phyloP scores from a whole-genome alignment of 768 basidiomycete species.

The Dioszegia aurantiaca region DNA sequence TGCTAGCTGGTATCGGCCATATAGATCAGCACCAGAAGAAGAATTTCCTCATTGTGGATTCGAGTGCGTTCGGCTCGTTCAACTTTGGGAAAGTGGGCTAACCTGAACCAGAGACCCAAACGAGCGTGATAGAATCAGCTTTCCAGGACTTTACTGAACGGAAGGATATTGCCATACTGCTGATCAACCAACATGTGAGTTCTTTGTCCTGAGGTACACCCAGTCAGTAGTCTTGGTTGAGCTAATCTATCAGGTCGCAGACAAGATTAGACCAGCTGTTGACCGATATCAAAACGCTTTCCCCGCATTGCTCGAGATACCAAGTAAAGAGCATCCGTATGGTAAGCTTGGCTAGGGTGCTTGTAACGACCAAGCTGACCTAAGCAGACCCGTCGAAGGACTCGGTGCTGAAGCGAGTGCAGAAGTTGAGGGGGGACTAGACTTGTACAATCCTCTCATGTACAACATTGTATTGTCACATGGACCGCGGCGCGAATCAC shows the following conservation, averaged over 20 bases:
- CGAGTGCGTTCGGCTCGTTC: slow-evolving; percentile 65
- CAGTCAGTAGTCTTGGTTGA: too few relatives aligned
- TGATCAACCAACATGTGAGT: slow-evolving; percentile 96
- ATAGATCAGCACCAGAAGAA: slow-evolving; percentile 86
- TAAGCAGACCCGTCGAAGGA: slow-evolving; percentile 85
- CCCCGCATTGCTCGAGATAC: slow-evolving; percentile 94
- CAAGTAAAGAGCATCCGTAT: slow-evolving; percentile 97
- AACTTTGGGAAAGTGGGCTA: neutral
- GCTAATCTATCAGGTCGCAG: slow-evolving; percentile 68
- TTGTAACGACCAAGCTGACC: slow-evolving; percentile 18
- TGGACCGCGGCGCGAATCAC: too few relatives aligned
- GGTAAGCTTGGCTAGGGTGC: slow-evolving; percentile 56
- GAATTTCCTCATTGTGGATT: slow-evolving; percentile 94
- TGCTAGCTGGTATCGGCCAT: slow-evolving; percentile 92
- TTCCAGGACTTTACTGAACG: slow-evolving; percentile 94
- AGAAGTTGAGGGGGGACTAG: slow-evolving; percentile 91
- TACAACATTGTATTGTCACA: slow-evolving; percentile 17
- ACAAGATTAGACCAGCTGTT: slow-evolving; percentile 91
- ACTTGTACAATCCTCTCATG: slow-evolving; percentile 12
- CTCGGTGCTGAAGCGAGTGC: slow-evolving; percentile 90
- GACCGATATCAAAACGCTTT: slow-evolving; percentile 95
- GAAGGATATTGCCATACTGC: slow-evolving; percentile 88
- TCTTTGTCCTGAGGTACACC: too few relatives aligned
- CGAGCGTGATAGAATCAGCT: slow-evolving; percentile 80
- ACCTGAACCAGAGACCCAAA: slow-evolving; percentile 70